Evolutionary conservation across 2,329 filamentous ascomycete genomes (phyloP).

Genomic region (Cyphellophora europaea): DNA sequence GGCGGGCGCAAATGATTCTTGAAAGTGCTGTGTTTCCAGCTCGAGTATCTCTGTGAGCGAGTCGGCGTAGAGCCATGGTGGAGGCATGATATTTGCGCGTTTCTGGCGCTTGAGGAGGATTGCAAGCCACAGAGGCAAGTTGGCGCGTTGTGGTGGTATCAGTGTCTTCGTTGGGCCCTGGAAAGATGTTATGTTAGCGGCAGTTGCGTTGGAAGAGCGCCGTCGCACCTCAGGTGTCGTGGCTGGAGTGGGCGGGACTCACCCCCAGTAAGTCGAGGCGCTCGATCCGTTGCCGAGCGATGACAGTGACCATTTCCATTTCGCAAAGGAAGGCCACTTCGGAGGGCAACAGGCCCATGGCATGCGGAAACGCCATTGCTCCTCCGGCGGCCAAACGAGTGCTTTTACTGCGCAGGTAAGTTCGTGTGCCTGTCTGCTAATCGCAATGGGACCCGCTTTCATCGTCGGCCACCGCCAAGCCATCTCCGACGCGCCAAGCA

Average conservation of each 20-base stretch:
- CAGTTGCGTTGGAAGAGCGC: slow-evolving; percentile 2
- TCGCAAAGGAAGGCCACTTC: slow-evolving; percentile 94
- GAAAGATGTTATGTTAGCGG: not conserved
- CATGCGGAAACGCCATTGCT: slow-evolving; percentile 52
- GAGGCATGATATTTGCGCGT: slow-evolving; percentile 84
- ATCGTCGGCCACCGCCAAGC: too few species aligned
- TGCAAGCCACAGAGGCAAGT: slow-evolving; percentile 87
- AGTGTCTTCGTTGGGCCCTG: slow-evolving; percentile 72
- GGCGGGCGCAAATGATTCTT: slow-evolving; percentile 66
- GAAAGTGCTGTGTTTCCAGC: slow-evolving; percentile 65
- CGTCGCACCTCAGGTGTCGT: slow-evolving; percentile 18
- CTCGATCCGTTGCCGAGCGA: slow-evolving; percentile 84
- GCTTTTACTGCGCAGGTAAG: too few species aligned
- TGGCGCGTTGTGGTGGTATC: slow-evolving; percentile 68
- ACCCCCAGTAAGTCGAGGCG: slow-evolving; percentile 77
- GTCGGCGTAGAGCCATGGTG: slow-evolving; percentile 73
- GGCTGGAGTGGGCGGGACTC: slow-evolving; percentile 34
- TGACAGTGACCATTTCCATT: slow-evolving; percentile 90
- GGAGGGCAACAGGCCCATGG: slow-evolving; percentile 63
- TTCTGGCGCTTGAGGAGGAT: slow-evolving; percentile 89
- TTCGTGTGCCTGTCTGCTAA: too few species aligned
- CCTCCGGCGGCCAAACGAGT: too few species aligned
- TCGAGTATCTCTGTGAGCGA: slow-evolving; percentile 70
- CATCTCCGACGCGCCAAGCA: too few species aligned
- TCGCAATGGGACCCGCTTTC: too few species aligned